A percentile compares a stretch with the other conserved stretches of the same genome.
These are phyloP conservation scores for Phytophthora lateralis DNA, from an alignment of 352 stramenopile genomes.

Conservation along the genomic window DNA sequence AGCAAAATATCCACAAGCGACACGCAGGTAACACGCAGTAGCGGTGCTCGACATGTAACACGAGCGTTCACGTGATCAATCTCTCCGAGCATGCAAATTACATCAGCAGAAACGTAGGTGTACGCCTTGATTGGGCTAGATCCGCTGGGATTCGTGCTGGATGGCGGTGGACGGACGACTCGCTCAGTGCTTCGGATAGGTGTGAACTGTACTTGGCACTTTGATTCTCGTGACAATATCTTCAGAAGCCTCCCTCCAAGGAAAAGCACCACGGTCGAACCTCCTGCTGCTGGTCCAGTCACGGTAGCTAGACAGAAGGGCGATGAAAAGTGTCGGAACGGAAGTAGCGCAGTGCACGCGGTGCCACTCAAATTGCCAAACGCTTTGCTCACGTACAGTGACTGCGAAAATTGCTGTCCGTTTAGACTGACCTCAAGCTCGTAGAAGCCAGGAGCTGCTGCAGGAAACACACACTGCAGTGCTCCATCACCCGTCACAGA, in stretches of 20 bases:
- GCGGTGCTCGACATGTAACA: slow-evolving; percentile 59
- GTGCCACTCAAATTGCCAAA: slow-evolving; percentile 71
- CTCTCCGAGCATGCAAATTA: slow-evolving; percentile 47
- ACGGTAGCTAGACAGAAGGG: slow-evolving; percentile 70
- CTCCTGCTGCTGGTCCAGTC: slow-evolving; percentile 63
- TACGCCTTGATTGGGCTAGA: slow-evolving; percentile 16
- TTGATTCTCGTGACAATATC: slow-evolving; percentile 51
- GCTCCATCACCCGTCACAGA: slow-evolving; percentile 14
- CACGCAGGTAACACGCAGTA: slow-evolving; percentile 50
- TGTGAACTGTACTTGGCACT: slow-evolving; percentile 67
- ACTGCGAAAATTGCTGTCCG: slow-evolving; percentile 63
- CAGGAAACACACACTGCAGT: slow-evolving; percentile 43
- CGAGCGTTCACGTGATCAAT: slow-evolving; percentile 52
- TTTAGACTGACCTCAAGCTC: slow-evolving; percentile 76
- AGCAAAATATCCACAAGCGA: slow-evolving; percentile 57
- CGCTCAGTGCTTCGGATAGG: slow-evolving; percentile 29
- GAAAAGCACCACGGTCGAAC: slow-evolving; percentile 63
- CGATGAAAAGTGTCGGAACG: slow-evolving; percentile 60
- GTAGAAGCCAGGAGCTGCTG: slow-evolving; percentile 48
- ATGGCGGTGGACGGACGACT: not conserved
- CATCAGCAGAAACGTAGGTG: slow-evolving; percentile 33
- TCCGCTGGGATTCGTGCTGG: slow-evolving; percentile 1
- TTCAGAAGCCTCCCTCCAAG: slow-evolving; percentile 57
- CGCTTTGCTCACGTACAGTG: slow-evolving; percentile 59
- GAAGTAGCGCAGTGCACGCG: slow-evolving; percentile 59